These are phyloP conservation scores for Fragilariopsis cylindrus DNA, from an alignment of 108 stramenopile species.

Conservation along the genomic window DNA sequence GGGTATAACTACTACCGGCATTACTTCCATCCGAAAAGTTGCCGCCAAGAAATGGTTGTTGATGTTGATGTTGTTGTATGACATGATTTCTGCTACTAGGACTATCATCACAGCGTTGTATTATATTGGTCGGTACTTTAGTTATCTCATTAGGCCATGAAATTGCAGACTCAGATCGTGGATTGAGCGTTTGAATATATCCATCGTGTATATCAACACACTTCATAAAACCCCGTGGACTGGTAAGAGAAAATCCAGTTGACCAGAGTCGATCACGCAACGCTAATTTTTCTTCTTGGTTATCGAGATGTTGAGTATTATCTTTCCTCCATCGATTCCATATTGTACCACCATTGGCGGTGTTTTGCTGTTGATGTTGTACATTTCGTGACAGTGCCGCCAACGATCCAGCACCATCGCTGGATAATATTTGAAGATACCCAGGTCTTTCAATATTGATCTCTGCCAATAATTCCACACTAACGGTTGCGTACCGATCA, in stretches of 20 bases:
- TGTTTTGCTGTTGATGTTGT: background rate
- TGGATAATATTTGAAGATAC: conserved; percentile 65
- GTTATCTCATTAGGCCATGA: conserved; percentile 93
- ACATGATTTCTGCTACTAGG: background rate
- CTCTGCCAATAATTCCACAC: conserved; percentile 76
- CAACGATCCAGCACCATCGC: conserved; percentile 53
- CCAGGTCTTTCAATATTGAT: conserved; percentile 73
- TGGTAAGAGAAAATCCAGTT: conserved; percentile 79
- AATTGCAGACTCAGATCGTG: conserved; percentile 54
- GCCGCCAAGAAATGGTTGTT: background rate
- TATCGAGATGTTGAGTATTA: background rate
- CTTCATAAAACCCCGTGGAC: conserved; percentile 62
- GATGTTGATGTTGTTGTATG: conserved; percentile 6
- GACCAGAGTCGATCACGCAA: conserved; percentile 72
- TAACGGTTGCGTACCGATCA: conserved; percentile 57
- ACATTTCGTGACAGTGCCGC: conserved; percentile 22
- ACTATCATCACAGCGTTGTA: background rate
- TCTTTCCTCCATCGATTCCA: conserved; percentile 40
- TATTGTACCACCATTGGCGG: background rate
- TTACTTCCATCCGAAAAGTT: background rate
- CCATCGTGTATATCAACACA: conserved; percentile 67
- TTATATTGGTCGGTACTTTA: conserved; percentile 56
- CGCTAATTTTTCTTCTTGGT: background rate
- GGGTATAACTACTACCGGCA: conserved; percentile 14
- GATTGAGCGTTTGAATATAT: conserved; percentile 55